These are phyloP conservation scores for Pyricularia sp. DNA, from an alignment of 2,329 filamentous ascomycete genomes.

Conservation along the genomic window DNA sequence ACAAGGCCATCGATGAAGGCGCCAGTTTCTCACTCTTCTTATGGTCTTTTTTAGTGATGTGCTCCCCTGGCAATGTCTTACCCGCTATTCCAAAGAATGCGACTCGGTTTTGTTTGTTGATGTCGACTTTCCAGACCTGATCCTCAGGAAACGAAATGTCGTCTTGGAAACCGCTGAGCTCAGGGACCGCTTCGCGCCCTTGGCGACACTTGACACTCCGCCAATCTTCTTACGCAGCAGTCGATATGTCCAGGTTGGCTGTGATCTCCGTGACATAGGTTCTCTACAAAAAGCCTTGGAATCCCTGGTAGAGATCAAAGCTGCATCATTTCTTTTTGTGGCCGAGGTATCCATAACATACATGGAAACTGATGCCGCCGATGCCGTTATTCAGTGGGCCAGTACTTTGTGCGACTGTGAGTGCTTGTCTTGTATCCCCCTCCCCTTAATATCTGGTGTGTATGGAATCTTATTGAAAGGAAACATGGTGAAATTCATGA, in stretches of 20 bases:
- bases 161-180: conserved; percentile 57
- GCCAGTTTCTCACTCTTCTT: conserved; percentile 3
- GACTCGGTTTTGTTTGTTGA: conserved; percentile 63
- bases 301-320: conserved; percentile 44
- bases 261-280: conserved; percentile 63
- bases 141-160: conserved; percentile 61
- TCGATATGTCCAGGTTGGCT: conserved; percentile 70
- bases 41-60: conserved; percentile 55
- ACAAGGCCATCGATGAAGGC: background rate
- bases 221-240: conserved; percentile 53
- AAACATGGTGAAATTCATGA: conserved; percentile 10
- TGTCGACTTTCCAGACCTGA: conserved; percentile 75
- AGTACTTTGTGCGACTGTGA: conserved; percentile 58
- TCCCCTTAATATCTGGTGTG: background rate
- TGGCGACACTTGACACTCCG: conserved; percentile 29
- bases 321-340: conserved; percentile 63
- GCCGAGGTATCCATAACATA: conserved; percentile 90
- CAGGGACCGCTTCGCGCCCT: conserved; percentile 35
- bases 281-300: conserved; percentile 51
- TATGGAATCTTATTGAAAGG: background rate
- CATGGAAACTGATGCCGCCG: conserved; percentile 66
- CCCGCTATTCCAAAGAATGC: conserved; percentile 51
- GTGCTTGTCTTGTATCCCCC: conserved; percentile 10
- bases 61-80: conserved; percentile 73
- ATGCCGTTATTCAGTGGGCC: conserved; percentile 73